A percentile compares a stretch with the other conserved stretches of the same genome.
phyloP scores from a whole-genome alignment of 192 early-diverging fungal genomes.

The Backusella morwellensis region DNA sequence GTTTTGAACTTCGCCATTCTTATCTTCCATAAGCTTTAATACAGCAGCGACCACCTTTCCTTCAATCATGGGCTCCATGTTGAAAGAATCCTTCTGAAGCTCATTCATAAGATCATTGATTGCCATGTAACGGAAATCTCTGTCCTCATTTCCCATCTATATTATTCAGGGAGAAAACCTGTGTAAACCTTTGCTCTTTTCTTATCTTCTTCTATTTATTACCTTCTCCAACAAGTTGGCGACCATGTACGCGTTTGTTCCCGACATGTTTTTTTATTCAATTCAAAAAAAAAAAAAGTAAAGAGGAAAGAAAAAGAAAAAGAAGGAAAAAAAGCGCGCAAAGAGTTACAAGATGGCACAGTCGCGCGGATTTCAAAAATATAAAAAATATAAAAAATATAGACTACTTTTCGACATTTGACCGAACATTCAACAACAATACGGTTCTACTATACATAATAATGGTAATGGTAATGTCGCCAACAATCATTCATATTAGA shows the following conservation, averaged over 20 bases:
- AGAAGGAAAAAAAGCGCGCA: background rate
- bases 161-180: background rate
- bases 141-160: slow-evolving; percentile 64
- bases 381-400: background rate
- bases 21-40: slow-evolving; percentile 66
- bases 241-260: slow-evolving; percentile 61
- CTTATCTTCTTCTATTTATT: slow-evolving; percentile 1
- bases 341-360: background rate
- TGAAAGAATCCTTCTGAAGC: slow-evolving; percentile 58
- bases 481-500: too few species aligned
- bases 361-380: background rate
- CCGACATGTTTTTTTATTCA: slow-evolving; percentile 32
- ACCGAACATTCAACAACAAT: background rate
- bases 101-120: slow-evolving; percentile 74
- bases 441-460: too few species aligned
- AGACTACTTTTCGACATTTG: background rate
- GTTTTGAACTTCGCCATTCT: slow-evolving; percentile 87
- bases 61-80: slow-evolving; percentile 57
- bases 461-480: too few species aligned
- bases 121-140: slow-evolving; percentile 90
- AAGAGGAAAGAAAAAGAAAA: background rate
- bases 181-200: background rate
- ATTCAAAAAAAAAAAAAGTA: background rate
- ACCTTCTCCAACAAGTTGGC: slow-evolving; percentile 74
- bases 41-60: slow-evolving; percentile 60